Conservation (phyloP, 179 eudicot genomes). For the Silene coronaria region DNA sequence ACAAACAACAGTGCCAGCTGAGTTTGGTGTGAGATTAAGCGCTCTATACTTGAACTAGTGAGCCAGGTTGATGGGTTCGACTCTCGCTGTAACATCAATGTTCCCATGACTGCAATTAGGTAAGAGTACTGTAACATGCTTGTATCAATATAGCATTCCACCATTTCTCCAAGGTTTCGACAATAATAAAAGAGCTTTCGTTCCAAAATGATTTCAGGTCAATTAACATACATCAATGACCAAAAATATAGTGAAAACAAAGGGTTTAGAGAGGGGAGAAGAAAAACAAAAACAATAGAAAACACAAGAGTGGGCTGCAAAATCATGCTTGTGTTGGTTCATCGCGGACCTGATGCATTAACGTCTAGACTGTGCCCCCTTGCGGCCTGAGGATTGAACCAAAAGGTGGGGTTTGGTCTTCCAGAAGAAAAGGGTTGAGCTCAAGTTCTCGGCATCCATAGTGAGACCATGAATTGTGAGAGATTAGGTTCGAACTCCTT, state of each 20-base stretch:
- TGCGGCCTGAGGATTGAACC: slow-evolving; percentile 84
- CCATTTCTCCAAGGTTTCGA: too few species aligned
- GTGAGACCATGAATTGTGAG: slow-evolving; percentile 94
- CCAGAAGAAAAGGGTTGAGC: slow-evolving; percentile 88
- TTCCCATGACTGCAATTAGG: slow-evolving; percentile 96
- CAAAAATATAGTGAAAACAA: too few species aligned
- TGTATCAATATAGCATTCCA: too few species aligned
- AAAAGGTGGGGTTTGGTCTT: slow-evolving; percentile 90
- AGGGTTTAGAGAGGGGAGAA: too few species aligned
- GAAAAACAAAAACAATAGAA: too few species aligned
- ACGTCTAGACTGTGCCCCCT: slow-evolving; percentile 67
- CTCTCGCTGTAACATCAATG: slow-evolving; percentile 89
- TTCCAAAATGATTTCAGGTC: too few species aligned
- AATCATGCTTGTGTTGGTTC: neutral
- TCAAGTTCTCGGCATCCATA: slow-evolving; percentile 81
- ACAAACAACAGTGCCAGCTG: too few species aligned
- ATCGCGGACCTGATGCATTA: slow-evolving; percentile 60
- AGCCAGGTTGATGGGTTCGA: slow-evolving; percentile 96
- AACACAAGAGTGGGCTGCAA: too few species aligned
- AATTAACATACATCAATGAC: too few species aligned
- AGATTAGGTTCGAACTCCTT: slow-evolving; percentile 78
- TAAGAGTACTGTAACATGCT: neutral
- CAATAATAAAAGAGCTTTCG: too few species aligned
- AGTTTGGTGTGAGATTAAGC: too few species aligned
- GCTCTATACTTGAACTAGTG: too few species aligned